These are phyloP conservation scores for Pterulicium gracile DNA, from an alignment of 1,284 basidiomycete genomes.

Conservation along the genomic window DNA sequence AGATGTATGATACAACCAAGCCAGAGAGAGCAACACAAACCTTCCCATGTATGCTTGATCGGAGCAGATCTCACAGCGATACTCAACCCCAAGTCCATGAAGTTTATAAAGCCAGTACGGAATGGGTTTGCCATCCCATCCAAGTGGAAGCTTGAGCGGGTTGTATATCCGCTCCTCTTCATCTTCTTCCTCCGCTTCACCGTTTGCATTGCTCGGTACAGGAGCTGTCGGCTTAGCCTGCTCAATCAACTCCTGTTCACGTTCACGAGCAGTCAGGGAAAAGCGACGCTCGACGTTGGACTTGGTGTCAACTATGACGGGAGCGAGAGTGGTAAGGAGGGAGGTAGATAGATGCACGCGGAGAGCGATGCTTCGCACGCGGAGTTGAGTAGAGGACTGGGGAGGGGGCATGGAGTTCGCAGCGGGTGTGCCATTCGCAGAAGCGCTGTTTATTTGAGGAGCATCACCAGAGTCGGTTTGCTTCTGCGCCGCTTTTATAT, in stretches of 20 bases:
- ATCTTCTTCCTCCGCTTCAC: constrained; percentile 66
- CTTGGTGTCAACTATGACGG: constrained; percentile 80
- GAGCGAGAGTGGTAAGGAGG: constrained; percentile 54
- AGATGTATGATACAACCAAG: constrained; percentile 10
- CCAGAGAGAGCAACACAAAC: constrained; percentile 27
- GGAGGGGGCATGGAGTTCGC: constrained; percentile 12
- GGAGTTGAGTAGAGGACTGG: constrained; percentile 38
- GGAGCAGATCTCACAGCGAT: constrained; percentile 96
- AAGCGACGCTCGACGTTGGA: constrained; percentile 94
- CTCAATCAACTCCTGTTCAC: constrained; percentile 87
- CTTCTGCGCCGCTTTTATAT: constrained; percentile 80
- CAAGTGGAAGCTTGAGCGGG: constrained; percentile 92
- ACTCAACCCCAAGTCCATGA: constrained; percentile 95
- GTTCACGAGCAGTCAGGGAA: constrained; percentile 91
- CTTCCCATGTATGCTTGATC: constrained; percentile 93
- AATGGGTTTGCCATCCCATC: constrained; percentile 98
- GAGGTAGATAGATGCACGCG: constrained; percentile 63
- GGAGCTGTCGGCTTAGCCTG: constrained; percentile 63
- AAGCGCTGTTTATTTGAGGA: constrained; percentile 14
- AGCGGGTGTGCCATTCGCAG: constrained; percentile 12
- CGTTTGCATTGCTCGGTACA: constrained; percentile 22
- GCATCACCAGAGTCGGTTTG: constrained; percentile 42
- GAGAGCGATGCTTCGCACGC: constrained; percentile 60
- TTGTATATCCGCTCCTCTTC: constrained; percentile 96
- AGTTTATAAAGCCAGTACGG: constrained; percentile 99